Conservation (phyloP, 495 filamentous ascomycete species). For the Lasiosphaeria ovina region DNA sequence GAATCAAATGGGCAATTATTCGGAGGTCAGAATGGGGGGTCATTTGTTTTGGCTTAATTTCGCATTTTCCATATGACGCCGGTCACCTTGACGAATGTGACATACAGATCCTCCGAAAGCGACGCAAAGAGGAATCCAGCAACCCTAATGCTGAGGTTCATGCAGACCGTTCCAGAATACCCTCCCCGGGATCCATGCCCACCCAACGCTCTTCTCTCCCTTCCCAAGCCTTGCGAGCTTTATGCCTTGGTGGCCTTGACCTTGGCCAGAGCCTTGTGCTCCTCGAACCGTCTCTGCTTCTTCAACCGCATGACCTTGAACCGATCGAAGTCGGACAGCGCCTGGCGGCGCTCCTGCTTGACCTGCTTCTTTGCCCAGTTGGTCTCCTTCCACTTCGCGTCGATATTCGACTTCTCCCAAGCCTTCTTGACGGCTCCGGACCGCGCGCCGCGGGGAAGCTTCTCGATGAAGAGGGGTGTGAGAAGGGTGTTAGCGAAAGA, state of each 20-base stretch:
- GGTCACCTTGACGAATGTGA: constrained; percentile 44
- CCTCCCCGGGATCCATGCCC: constrained; percentile 38
- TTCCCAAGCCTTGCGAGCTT: constrained; percentile 22
- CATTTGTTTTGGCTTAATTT: constrained; percentile 36
- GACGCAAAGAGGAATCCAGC: constrained; percentile 48
- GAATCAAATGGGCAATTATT: constrained; percentile 9
- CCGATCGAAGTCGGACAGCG: constrained; percentile 95
- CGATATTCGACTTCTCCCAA: constrained; percentile 86
- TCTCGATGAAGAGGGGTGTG: constrained; percentile 83
- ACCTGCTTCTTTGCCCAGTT: constrained; percentile 87
- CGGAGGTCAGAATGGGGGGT: constrained; percentile 16
- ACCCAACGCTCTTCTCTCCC: constrained; percentile 32
- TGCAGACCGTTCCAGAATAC: constrained; percentile 47
- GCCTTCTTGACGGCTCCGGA: constrained; percentile 74
- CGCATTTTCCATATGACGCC: constrained; percentile 48
- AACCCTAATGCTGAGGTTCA: constrained; percentile 48
- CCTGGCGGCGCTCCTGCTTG: constrained; percentile 77
- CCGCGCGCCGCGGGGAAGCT: constrained; percentile 83
- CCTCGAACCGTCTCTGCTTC: constrained; percentile 97
- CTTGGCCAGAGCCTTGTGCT: constrained; percentile 88
- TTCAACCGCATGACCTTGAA: constrained; percentile 98
- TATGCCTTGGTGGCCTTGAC: constrained; percentile 52
- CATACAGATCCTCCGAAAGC: constrained; percentile 53
- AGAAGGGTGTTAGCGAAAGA: constrained; percentile 78
- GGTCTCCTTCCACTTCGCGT: constrained; percentile 84